Base-by-base conservation (phyloP, 176 grass and related monocot species). In the Miscanthus lutarioriparius region DNA sequence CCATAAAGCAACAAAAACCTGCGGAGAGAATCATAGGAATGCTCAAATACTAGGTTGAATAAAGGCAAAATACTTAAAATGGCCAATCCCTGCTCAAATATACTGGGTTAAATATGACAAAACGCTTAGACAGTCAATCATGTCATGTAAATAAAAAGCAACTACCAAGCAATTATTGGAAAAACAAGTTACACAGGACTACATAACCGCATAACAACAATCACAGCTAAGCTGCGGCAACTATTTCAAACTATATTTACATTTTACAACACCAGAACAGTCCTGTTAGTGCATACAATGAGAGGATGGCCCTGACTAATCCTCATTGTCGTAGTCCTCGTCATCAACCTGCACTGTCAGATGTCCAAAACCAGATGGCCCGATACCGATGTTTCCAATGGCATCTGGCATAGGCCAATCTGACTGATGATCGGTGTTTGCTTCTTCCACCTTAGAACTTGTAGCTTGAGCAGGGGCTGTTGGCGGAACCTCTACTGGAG, bases 251-350 rank as follows among this genome's bases (percentile, higher is more conserved):
- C 69, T 83, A 81, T 91, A 91, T 87, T 76, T 91, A 91, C 89
- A 91, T 83, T 87, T 86, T 84, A 87, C 89, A 91, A 84, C 89
- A 91, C 80, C 85, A 80, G 67, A 84, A 70, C 63, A 72, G 64
- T 76, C 75, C 75, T 80, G 85, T 87, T 84, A 91, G 85, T 38
- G 63, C 85, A 87, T 64, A 56, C 22, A 41, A 56, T 84, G 39
- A 91, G 49, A 75, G 17, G 44, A 80, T 75, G 76, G n/a, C 48
- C 15, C 30, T 27, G 80, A 36, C 90, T 99, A 99, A 91, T 99
- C 96, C 91, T 99, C 96, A 2, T 99, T 96, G 67, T 99, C 96
- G 1, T 99, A 99, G 83, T 99, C 96, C 63, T 99, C 96, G 8
- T 96, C 91, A 35, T 99, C 96, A 84, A 99, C 92, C 73, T 92